These are phyloP conservation scores for Solanum habrochaites DNA, from an alignment of 257 asterid genomes.

Conservation along the genomic window DNA sequence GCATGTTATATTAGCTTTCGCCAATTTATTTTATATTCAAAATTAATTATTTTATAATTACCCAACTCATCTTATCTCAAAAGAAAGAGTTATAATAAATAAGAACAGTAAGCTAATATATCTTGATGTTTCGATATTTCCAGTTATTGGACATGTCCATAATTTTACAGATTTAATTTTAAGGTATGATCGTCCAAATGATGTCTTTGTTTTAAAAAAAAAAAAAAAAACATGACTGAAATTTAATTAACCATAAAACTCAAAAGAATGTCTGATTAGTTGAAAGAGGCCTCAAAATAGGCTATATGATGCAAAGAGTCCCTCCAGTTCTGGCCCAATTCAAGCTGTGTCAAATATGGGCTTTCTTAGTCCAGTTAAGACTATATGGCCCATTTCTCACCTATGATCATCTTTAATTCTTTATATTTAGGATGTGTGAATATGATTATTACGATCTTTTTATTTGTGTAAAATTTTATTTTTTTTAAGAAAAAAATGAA, in stretches of 20 bases:
- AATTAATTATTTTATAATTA: background rate
- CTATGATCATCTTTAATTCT: background rate
- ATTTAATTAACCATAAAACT: background rate
- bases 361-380: background rate
- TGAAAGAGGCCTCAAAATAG: background rate
- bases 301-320: background rate
- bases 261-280: background rate
- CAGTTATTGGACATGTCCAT: background rate
- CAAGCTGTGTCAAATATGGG: background rate
- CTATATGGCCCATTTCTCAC: background rate
- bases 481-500: too few relatives aligned
- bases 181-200: background rate
- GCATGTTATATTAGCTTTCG: background rate
- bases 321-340: background rate
- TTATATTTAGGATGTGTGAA: background rate
- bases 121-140: background rate
- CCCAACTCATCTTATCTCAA: fast-evolving
- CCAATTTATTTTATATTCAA: background rate
- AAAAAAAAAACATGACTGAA: background rate
- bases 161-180: background rate
- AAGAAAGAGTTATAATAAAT: background rate
- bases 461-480: background rate
- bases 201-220: background rate
- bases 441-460: background rate
- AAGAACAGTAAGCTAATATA: background rate